Evolutionary conservation across 176 grass and related monocot genomes (phyloP).

Genomic region (Bromus sterilis): DNA sequence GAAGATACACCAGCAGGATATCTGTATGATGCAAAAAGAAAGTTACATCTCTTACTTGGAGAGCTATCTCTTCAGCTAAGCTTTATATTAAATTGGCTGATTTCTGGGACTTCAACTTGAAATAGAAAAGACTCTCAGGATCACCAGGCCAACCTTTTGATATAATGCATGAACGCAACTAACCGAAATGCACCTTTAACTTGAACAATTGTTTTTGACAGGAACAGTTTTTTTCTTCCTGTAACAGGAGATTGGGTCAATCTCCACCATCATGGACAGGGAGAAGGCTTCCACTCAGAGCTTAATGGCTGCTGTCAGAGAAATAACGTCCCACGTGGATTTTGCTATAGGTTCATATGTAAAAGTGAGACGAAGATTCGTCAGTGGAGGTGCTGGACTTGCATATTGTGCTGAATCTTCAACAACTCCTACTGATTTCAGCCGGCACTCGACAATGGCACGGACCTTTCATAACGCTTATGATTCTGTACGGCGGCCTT

Average conservation of each 20-base stretch:
- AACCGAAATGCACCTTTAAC: background rate
- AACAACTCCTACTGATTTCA: slow-evolving; percentile 13
- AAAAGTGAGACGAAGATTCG: slow-evolving; percentile 45
- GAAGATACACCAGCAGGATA: background rate
- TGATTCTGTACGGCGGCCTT: slow-evolving; percentile 53
- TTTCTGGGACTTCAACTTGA: background rate
- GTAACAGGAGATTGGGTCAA: slow-evolving; percentile 47
- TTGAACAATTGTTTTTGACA: slow-evolving; percentile 11
- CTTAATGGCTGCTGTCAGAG: slow-evolving; percentile 35
- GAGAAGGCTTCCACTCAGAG: slow-evolving; percentile 50
- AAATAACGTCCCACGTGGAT: slow-evolving; percentile 50
- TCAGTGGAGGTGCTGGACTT: slow-evolving; percentile 23
- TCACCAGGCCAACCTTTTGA: background rate
- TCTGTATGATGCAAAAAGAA: background rate
- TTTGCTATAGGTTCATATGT: slow-evolving; percentile 56
- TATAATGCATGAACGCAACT: background rate
- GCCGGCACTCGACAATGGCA: slow-evolving; percentile 19
- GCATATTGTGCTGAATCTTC: slow-evolving; percentile 22
- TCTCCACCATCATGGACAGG: slow-evolving; percentile 48
- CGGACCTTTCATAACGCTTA: slow-evolving; percentile 43
- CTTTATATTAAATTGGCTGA: background rate
- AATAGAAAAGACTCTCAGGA: background rate
- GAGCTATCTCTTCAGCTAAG: background rate
- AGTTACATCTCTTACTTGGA: background rate
- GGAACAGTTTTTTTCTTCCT: slow-evolving; percentile 7